Percentiles rank a stretch among this genome's conserved stretches.
phyloP scores from a whole-genome alignment of 495 filamentous ascomycete genomes.

The Penicillium soppii region DNA sequence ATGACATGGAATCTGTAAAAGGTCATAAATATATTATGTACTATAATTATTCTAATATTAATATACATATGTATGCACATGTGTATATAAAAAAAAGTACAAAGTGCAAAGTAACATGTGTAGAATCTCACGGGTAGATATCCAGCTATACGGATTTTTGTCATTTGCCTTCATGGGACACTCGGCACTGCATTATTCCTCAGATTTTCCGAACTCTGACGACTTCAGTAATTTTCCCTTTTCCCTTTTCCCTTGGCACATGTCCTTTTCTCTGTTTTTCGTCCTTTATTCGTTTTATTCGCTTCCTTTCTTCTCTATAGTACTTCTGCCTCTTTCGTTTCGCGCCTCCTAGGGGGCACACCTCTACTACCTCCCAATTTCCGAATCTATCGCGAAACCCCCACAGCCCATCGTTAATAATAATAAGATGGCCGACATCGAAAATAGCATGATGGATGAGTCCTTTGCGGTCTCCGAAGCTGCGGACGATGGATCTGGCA shows the following conservation, averaged over 20 bases:
- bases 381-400: constrained; percentile 12
- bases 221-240: constrained; percentile 16
- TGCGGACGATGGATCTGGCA: constrained; percentile 44
- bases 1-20: too few species aligned
- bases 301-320: constrained; percentile 9
- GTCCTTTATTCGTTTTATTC: too few species aligned
- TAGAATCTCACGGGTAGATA: constrained; percentile 24
- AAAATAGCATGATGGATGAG: constrained; percentile 43
- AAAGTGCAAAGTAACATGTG: constrained; percentile 4
- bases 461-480: constrained; percentile 45
- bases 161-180: constrained; percentile 7
- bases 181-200: constrained; percentile 12
- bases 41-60: too few species aligned
- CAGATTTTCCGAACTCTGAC: constrained; percentile 19
- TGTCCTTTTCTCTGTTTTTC: constrained; percentile 9
- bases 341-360: constrained; percentile 22
- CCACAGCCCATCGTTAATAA: constrained; percentile 3
- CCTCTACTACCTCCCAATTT: constrained; percentile 7
- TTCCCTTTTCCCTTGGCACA: constrained; percentile 18
- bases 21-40: too few species aligned
- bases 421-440: constrained; percentile 40
- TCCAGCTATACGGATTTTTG: constrained; percentile 19
- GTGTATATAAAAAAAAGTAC: background rate
- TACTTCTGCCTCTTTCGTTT: constrained; percentile 12
- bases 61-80: background rate